Evolutionary conservation across 768 basidiomycete species (phyloP), one percentile per base, ranked within the genome.

Genomic region (Russula dissimulans): DNA sequence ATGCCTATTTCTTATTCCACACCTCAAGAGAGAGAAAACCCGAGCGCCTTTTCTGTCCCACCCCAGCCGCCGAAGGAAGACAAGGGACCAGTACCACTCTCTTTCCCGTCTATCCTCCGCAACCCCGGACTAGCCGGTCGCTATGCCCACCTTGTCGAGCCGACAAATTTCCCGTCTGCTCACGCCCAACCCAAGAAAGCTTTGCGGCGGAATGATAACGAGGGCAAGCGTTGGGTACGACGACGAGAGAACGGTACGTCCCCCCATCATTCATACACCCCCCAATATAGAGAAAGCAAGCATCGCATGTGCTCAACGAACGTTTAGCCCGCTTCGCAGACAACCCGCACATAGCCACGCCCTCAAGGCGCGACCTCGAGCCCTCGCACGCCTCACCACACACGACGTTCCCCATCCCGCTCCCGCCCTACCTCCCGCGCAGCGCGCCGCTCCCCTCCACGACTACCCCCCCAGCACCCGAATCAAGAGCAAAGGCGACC

Each of bases 181-280:
- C 57, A 50, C 26, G 46, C 59, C 6, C 54, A 64, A 1, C 46
- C 65, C 29, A 82, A 74, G 72, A 81, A 79, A 66, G 76, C 73
- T 42, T 69, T 65, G 58, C 74, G 67, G 53, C 73, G 83, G 54
- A 79, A 80, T 57, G 82, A 84, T 52, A 84, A 82, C 53, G 86
- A 89, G 63, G 90, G 90, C 39, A 91, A 87, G 71, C 84, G 87
- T 38, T 89, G 85, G 84, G 71, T 83, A 5, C 74, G 87, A 64
- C 79, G 90, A 18, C 87, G 82, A 67, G 88, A 90, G 65, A 91
- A 91, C 56, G 83, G 89, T 89, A 49, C 54, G 78, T 71, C 50
- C 22, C 22, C 22, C 22, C 2, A 26, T 45, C 52, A 18, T 47
- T 38, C 26, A 34, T 55, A 51, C 48, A 55, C 15, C 26, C 32